phyloP scores from a whole-genome alignment of 768 basidiomycete species.

The Psilocybe sp. region DNA sequence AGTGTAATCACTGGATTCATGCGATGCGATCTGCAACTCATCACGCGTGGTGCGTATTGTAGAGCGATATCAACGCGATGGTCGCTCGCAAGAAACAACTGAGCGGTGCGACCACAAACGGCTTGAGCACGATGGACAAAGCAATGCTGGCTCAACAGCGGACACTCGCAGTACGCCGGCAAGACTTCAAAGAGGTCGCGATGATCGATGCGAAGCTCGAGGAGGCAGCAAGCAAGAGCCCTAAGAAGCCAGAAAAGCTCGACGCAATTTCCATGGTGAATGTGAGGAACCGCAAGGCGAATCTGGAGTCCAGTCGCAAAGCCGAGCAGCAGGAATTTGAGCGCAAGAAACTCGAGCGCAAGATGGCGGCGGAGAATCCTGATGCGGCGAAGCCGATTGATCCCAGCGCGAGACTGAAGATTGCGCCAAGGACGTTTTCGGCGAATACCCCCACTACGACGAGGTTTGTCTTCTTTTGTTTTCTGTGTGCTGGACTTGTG shows the following conservation, averaged over 20 bases:
- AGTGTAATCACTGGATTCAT: constrained; percentile 11
- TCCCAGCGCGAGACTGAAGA: constrained; percentile 68
- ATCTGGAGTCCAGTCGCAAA: constrained; percentile 73
- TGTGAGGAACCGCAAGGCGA: constrained; percentile 85
- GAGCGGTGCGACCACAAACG: constrained; percentile 24
- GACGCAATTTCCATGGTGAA: constrained; percentile 79
- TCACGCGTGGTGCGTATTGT: constrained; percentile 3
- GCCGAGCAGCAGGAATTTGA: constrained; percentile 72
- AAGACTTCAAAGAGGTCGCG: constrained; percentile 62
- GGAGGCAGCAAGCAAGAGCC: constrained; percentile 24
- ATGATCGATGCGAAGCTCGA: constrained; percentile 63
- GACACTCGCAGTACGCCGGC: constrained; percentile 71
- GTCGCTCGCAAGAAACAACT: constrained; percentile 61
- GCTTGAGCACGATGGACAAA: constrained; percentile 51
- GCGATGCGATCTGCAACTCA: not conserved
- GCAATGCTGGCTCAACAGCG: constrained; percentile 69
- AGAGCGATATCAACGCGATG: constrained; percentile 86
- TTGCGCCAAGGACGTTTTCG: constrained; percentile 52
- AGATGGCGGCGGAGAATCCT: constrained; percentile 39
- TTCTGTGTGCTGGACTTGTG: not conserved
- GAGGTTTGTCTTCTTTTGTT: constrained; percentile 45
- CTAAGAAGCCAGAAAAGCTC: constrained; percentile 20
- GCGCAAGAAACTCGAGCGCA: constrained; percentile 67
- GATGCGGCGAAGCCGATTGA: constrained; percentile 44
- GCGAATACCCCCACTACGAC: constrained; percentile 46